Conservation (phyloP, 192 early-diverging fungal genomes). For the Fimicolochytrium jonesii region DNA sequence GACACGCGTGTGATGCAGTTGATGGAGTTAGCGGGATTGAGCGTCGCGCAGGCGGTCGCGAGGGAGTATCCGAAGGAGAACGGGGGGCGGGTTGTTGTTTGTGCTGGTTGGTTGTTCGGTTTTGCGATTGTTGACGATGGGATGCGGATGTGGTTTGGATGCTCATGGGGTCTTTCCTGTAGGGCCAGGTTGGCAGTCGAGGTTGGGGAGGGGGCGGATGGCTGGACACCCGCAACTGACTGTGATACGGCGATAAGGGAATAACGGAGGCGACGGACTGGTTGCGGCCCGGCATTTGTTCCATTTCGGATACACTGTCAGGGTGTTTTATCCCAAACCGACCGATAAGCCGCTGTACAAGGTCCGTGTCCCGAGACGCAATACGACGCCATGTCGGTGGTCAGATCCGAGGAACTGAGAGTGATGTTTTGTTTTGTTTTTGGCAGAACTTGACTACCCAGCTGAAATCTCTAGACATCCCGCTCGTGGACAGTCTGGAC, state of each 20-base stretch:
- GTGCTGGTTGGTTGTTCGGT: constrained; percentile 15
- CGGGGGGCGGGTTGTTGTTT: constrained; percentile 36
- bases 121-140: too few relatives aligned
- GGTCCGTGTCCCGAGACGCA: not conserved
- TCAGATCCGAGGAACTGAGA: not conserved
- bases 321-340: constrained; percentile 79
- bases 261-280: constrained; percentile 96
- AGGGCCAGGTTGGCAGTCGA: too few relatives aligned
- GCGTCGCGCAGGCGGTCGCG: constrained; percentile 80
- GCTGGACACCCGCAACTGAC: too few relatives aligned
- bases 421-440: too few relatives aligned
- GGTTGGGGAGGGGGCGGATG: too few relatives aligned
- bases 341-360: constrained; percentile 69
- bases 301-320: constrained; percentile 83
- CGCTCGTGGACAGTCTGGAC: constrained; percentile 46
- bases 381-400: not conserved
- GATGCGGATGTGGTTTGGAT: too few relatives aligned
- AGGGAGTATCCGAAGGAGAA: constrained; percentile 58
- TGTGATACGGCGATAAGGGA: constrained; percentile 56
- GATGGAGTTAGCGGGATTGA: constrained; percentile 78
- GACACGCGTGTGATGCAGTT: too few relatives aligned
- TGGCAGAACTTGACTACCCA: constrained; percentile 67
- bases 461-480: constrained; percentile 61
- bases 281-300: constrained; percentile 87
- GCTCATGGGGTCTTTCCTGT: too few relatives aligned